phyloP scores from a whole-genome alignment of 441 rosid species.

The Aleurites moluccanus region DNA sequence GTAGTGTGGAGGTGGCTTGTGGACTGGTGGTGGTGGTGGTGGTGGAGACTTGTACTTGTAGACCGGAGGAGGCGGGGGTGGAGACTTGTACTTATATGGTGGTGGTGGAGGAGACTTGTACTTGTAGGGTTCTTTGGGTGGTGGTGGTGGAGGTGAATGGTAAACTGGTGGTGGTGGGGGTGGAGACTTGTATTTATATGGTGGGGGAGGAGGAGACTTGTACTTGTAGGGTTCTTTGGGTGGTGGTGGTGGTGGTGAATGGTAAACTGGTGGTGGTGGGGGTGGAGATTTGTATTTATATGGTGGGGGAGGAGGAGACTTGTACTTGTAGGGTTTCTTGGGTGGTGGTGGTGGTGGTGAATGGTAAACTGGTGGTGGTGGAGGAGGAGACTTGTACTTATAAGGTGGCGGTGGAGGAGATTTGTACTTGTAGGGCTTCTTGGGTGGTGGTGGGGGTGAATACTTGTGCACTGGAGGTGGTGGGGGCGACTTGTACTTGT shows the following conservation, averaged over 20 bases:
- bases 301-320: constrained; percentile 25
- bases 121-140: too few relatives aligned
- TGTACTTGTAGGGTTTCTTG: constrained; percentile 20
- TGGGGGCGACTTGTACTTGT: constrained; percentile 20
- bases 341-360: constrained; percentile 29
- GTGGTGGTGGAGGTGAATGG: too few relatives aligned
- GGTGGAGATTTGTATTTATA: constrained; percentile 4
- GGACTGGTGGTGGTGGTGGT: too few relatives aligned
- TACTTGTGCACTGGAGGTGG: constrained; percentile 16
- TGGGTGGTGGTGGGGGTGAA: constrained; percentile 19
- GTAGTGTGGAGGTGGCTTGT: constrained; percentile 30
- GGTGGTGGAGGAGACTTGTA: too few relatives aligned
- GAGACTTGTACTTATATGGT: too few relatives aligned
- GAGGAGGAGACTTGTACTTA: constrained; percentile 32
- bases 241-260: too few relatives aligned
- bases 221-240: too few relatives aligned
- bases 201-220: too few relatives aligned
- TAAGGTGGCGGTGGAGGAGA: constrained; percentile 6
- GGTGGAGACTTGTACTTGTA: too few relatives aligned
- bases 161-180: too few relatives aligned
- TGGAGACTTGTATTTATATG: too few relatives aligned
- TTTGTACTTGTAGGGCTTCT: not conserved
- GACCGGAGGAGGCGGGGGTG: too few relatives aligned
- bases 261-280: constrained; percentile 6
- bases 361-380: constrained; percentile 23